Evolutionary conservation across 305 asterid species (phyloP), one percentile per base, ranked within the genome.

Genomic region (Ruellia speciosa): DNA sequence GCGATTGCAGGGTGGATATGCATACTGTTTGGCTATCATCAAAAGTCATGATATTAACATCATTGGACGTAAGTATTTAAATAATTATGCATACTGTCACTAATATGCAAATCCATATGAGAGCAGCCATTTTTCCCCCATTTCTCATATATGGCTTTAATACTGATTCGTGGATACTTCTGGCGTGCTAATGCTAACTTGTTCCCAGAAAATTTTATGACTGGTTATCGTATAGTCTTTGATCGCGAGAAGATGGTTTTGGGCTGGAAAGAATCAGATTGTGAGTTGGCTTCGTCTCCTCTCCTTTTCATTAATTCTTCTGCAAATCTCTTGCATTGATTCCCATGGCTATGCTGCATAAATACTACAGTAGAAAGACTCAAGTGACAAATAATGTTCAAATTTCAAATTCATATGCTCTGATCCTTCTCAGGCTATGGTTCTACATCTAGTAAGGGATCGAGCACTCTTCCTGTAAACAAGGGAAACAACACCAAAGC

Each of bases 51-150:
- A 87, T 61, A 52, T 90, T 18, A 75, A 85, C 86, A 77, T 90
- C 67, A 87, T 87, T 72, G 98, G 98, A 70, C 95, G 98, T 87
- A 66, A 87, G 98, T 83, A 67, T 57, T 60, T n/a, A 56, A 19
- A 53, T 52, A 55, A 24, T 24, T 24, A 24, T 24, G n/a, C n/a
- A n/a, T n/a, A n/a, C n/a, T n/a, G n/a, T n/a, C n/a, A n/a, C n/a
- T n/a, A n/a, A n/a, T n/a, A n/a, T n/a, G 31, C 31, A 24, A 24
- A 24, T 24, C 31, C 31, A 2, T 24, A 24, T 4, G 31, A 24
- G 31, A 1, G 31, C 3, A 24, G 4, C 31, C 2, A 24, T 24
- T 24, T 24, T 24, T 24, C 31, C 31, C 31, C 31, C 31, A 24
- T 24, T 24, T 24, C 31, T 24, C 4, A 4, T 24, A 24, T 4